Conservation (phyloP, 2,329 filamentous ascomycete genomes). For the Claviceps maximensis region DNA sequence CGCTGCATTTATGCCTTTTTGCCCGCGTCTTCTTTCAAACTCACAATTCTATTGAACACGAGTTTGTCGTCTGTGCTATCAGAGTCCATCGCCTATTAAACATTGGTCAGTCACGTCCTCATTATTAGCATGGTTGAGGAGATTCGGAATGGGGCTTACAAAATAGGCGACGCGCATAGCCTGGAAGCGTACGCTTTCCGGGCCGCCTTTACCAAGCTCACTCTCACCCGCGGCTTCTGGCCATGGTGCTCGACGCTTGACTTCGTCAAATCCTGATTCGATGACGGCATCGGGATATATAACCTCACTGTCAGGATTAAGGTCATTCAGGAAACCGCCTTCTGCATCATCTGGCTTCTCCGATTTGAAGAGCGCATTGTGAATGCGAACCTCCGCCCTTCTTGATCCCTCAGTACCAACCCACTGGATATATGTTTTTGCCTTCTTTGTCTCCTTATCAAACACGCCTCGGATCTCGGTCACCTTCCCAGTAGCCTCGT, state of each 20-base stretch:
- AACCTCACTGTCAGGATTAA: constrained; percentile 74
- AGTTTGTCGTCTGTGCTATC: constrained; percentile 70
- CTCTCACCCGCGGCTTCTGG: constrained; percentile 63
- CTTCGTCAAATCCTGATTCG: constrained; percentile 71
- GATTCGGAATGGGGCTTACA: constrained; percentile 25
- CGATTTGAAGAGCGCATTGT: constrained; percentile 76
- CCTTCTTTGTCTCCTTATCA: constrained; percentile 57
- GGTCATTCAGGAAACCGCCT: constrained; percentile 69
- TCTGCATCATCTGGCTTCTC: constrained; percentile 66
- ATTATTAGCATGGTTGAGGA: neutral
- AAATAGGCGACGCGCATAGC: constrained; percentile 83
- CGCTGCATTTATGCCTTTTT: constrained; percentile 30
- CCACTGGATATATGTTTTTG: constrained; percentile 87
- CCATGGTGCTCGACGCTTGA: constrained; percentile 64
- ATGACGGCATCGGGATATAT: constrained; percentile 68
- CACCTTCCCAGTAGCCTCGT: constrained; percentile 49
- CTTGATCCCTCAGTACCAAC: constrained; percentile 53
- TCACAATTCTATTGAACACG: constrained; percentile 83
- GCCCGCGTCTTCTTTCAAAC: constrained; percentile 74
- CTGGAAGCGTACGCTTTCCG: constrained; percentile 78
- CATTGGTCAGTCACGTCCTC: neutral
- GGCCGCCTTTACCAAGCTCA: constrained; percentile 45
- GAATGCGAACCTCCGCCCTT: constrained; percentile 62
- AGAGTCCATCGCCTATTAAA: constrained; percentile 52
- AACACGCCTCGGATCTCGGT: constrained; percentile 50